A percentile compares a stretch with the other conserved stretches of the same genome.
Conservation (phyloP, 768 basidiomycete genomes). For the Candolleomyces aberdarensis region DNA sequence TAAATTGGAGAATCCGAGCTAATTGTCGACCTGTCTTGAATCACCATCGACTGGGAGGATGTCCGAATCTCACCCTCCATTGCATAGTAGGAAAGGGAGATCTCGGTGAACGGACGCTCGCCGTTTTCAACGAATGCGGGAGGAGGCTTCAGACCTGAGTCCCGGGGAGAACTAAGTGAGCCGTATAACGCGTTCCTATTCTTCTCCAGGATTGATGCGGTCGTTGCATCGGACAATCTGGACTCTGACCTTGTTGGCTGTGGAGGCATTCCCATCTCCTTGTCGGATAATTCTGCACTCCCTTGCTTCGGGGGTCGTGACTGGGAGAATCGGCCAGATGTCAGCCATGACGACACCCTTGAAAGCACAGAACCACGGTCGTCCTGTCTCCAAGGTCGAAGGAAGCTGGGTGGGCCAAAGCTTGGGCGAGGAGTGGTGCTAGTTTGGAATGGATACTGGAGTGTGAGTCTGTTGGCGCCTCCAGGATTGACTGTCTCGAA, state of each 20-base stretch:
- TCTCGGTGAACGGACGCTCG: slow-evolving; percentile 13
- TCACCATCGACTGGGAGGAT: slow-evolving; percentile 1
- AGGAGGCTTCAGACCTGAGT: not conserved
- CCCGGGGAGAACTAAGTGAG: not conserved
- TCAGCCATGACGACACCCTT: slow-evolving; percentile 16
- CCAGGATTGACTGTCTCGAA: not conserved
- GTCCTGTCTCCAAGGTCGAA: not conserved
- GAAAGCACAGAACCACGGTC: slow-evolving; percentile 1
- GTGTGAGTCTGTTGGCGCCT: not conserved
- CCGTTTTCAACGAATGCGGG: not conserved
- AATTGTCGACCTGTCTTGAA: slow-evolving; percentile 1
- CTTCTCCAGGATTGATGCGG: not conserved
- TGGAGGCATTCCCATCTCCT: not conserved
- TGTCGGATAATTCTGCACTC: not conserved
- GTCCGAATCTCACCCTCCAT: slow-evolving; percentile 12
- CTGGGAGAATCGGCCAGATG: slow-evolving; percentile 5
- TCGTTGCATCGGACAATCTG: not conserved
- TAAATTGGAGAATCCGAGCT: slow-evolving; percentile 42
- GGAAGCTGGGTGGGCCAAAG: not conserved
- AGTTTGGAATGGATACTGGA: no score
- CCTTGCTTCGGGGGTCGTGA: not conserved
- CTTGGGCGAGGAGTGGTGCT: not conserved
- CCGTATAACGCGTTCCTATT: not conserved
- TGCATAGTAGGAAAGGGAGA: slow-evolving; percentile 26
- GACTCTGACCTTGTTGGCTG: not conserved